phyloP scores from a whole-genome alignment of 1,139 yeast genomes.

The Diutina sp. region DNA sequence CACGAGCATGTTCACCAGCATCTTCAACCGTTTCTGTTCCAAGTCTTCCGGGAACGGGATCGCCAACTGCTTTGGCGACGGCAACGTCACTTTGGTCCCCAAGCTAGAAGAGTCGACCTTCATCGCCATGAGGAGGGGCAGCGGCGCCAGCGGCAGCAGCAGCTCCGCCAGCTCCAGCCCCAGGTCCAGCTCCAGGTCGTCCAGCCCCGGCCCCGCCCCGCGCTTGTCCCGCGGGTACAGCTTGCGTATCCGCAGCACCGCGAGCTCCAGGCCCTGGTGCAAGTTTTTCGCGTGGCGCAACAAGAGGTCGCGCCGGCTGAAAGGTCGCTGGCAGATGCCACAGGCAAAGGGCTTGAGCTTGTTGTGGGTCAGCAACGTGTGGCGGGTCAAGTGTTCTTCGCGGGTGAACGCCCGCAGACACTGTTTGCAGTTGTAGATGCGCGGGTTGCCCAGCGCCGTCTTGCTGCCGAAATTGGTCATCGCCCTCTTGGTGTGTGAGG shows the following conservation, averaged over 20 bases:
- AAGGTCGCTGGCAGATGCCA: slow-evolving; percentile 19
- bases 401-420: slow-evolving; percentile 35
- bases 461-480: slow-evolving; percentile 17
- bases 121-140: background rate
- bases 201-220: background rate
- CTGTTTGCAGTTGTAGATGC: slow-evolving; percentile 29
- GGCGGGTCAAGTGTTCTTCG: slow-evolving; percentile 35
- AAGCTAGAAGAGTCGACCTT: slow-evolving; percentile 1
- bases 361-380: slow-evolving; percentile 31
- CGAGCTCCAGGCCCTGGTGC: slow-evolving; percentile 22
- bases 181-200: slow-evolving; percentile 3
- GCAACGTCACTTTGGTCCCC: slow-evolving; percentile 2
- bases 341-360: slow-evolving; percentile 31
- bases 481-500: background rate
- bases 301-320: slow-evolving; percentile 17
- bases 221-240: slow-evolving; percentile 13
- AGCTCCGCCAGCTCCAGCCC: background rate
- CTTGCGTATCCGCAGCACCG: slow-evolving; percentile 32
- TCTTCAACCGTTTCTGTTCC: slow-evolving; percentile 24
- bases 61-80: slow-evolving; percentile 6
- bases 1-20: slow-evolving; percentile 35
- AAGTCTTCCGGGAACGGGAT: slow-evolving; percentile 6
- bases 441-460: slow-evolving; percentile 32
- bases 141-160: background rate
- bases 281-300: slow-evolving; percentile 20